A percentile compares a stretch with the other conserved stretches of the same genome.
phyloP scores from a whole-genome alignment of 768 basidiomycete genomes.

The Coprinellus micaceus region DNA sequence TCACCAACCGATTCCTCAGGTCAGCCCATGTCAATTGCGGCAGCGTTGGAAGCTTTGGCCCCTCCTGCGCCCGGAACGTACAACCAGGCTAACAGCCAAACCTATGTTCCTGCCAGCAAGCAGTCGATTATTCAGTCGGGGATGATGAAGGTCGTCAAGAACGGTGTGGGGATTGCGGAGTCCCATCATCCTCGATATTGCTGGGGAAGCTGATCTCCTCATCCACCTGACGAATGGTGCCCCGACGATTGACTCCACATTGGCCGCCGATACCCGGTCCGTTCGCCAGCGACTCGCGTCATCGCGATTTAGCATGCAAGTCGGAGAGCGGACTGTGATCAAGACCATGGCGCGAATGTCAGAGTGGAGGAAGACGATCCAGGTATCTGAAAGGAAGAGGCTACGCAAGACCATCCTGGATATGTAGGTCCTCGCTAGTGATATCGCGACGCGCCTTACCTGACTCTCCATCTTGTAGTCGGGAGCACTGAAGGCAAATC shows the following conservation, averaged over 20 bases:
- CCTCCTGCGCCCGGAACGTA: not conserved
- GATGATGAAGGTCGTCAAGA: slow-evolving; percentile 11
- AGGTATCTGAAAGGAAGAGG: slow-evolving; percentile 66
- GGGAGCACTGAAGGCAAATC: slow-evolving; percentile 72
- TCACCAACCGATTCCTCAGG: not conserved
- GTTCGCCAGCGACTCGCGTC: slow-evolving; percentile 52
- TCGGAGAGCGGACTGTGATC: slow-evolving; percentile 58
- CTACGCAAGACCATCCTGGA: slow-evolving; percentile 71
- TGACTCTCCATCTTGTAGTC: slow-evolving; percentile 38
- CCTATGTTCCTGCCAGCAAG: slow-evolving; percentile 8
- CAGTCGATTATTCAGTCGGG: no score
- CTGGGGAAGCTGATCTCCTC: slow-evolving; percentile 50
- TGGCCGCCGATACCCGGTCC: slow-evolving; percentile 50
- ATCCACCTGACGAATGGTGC: slow-evolving; percentile 47
- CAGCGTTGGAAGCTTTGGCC: not conserved
- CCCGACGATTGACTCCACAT: slow-evolving; percentile 49
- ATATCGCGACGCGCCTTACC: not conserved
- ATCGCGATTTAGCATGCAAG: slow-evolving; percentile 56
- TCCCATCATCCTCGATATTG: slow-evolving; percentile 50
- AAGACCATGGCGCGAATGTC: slow-evolving; percentile 61
- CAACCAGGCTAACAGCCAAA: not conserved
- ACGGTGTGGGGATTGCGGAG: not conserved
- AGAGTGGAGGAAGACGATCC: slow-evolving; percentile 72
- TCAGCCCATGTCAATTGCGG: slow-evolving; percentile 5
- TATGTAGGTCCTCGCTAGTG: slow-evolving; percentile 42